Base-by-base conservation (phyloP, 2,329 filamentous ascomycete genomes). In the Cadophora malorum region DNA sequence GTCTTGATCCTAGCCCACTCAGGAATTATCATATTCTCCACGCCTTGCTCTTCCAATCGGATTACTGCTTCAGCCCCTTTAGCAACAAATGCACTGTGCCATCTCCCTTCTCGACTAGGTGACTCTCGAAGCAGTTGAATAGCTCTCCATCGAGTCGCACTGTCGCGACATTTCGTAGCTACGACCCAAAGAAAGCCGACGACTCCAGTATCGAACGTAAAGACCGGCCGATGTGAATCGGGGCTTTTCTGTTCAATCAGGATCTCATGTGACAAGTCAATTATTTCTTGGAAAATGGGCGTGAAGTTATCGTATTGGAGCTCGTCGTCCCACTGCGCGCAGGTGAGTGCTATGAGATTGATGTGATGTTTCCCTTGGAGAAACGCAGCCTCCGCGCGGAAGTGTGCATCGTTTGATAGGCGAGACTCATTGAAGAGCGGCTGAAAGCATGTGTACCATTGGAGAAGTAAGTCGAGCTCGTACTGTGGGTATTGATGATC, bases 71-170 rank as follows among this genome's bases (percentile, higher is more conserved):
- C 33, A 2, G 56, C 58, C n/a, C 65, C 45, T 21, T 52, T 63
- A 5, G 55, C 63, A 9, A 60, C 38, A 16, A 68, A 25, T 10
- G 58, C 45, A 62, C 63, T 68, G 33, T 65, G 58, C 63, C 58
- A 68, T 31, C 65, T 35, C 8, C 63, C 58, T 33, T 68, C 67
- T 55, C 67, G 62, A 23, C 58, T 65, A 16, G 67, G 67, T 14
- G 38, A 45, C 8, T 53, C n/a, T 38, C 33, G 28, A 16, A 63
- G 38, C 33, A 65, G 28, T 1, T 19, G 33, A 7, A 68, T 53
- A n/a, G 62, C 67, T n/a, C 52, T 52, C 23, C 63, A 49, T 41
- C 67, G 38, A 12, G 52, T 25, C 4, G 25, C 14, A 28, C 58
- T 65, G 25, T 62, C 67, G 10, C 56, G 58, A 35, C 67, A 68